These are phyloP conservation scores for Suhomyces tanzawaensis DNA, from an alignment of 805 yeast species.

Conservation along the genomic window DNA sequence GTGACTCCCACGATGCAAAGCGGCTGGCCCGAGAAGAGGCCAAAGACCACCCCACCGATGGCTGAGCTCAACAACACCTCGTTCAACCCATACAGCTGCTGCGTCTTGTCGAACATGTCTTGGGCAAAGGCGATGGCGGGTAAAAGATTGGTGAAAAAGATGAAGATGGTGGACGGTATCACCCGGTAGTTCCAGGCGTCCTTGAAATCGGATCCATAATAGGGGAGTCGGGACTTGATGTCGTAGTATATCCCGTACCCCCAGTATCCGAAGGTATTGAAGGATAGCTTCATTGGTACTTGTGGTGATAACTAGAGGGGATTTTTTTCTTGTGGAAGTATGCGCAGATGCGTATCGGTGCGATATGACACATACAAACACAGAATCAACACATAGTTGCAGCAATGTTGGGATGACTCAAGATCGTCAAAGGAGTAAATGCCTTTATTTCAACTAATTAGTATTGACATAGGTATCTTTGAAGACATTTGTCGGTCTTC, in stretches of 20 bases:
- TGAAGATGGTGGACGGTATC: slow-evolving; percentile 76
- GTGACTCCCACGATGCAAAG: slow-evolving; percentile 95
- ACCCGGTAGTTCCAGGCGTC: slow-evolving; percentile 88
- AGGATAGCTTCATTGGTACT: slow-evolving; percentile 7
- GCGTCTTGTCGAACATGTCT: slow-evolving; percentile 92
- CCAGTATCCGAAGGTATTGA: slow-evolving; percentile 12
- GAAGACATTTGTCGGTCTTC: too few relatives aligned
- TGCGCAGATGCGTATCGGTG: too few relatives aligned
- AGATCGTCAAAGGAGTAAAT: too few relatives aligned
- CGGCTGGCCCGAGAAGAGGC: slow-evolving; percentile 85
- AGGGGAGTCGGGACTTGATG: slow-evolving; percentile 54
- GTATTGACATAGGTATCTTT: too few relatives aligned
- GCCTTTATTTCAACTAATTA: too few relatives aligned
- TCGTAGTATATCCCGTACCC: slow-evolving; percentile 58
- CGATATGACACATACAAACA: too few relatives aligned
- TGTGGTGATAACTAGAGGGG: too few relatives aligned
- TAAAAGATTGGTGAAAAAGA: slow-evolving; percentile 83
- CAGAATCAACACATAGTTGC: too few relatives aligned
- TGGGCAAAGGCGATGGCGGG: slow-evolving; percentile 97
- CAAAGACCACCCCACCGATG: slow-evolving; percentile 85
- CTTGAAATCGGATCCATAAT: slow-evolving; percentile 71
- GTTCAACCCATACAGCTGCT: slow-evolving; percentile 85
- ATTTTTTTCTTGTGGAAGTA: too few relatives aligned
- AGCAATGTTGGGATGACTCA: too few relatives aligned
- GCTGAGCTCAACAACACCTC: slow-evolving; percentile 84